Evolutionary conservation across 371 early-diverging fungal species (phyloP).

Genomic region (Lichtheimia ornata): DNA sequence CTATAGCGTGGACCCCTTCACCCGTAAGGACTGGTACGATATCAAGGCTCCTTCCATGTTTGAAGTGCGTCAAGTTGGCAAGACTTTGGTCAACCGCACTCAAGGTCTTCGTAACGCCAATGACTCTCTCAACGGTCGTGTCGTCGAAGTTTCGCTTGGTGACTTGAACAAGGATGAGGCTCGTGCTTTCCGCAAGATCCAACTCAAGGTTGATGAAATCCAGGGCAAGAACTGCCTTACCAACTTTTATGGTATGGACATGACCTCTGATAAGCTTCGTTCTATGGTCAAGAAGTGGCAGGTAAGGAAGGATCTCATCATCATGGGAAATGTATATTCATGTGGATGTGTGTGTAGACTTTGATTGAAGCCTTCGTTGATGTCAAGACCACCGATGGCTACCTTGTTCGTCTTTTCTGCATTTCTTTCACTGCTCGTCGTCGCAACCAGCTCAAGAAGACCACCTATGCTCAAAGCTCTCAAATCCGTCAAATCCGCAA

Average conservation of each 20-base stretch:
- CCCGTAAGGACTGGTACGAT: slow-evolving; percentile 99
- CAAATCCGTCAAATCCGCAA: slow-evolving; percentile 99
- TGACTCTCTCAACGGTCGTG: slow-evolving; percentile 96
- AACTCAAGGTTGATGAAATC: slow-evolving; percentile 97
- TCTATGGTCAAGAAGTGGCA: slow-evolving; percentile 99
- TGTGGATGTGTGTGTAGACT: slow-evolving; percentile 46
- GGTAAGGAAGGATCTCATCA: slow-evolving; percentile 98
- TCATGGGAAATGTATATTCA: slow-evolving; percentile 53
- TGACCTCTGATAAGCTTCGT: slow-evolving; percentile 99
- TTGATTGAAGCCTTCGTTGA: slow-evolving; percentile 98
- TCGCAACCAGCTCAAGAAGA: slow-evolving; percentile 96
- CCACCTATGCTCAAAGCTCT: slow-evolving; percentile 96
- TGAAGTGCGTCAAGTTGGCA: slow-evolving; percentile 91
- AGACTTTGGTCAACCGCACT: slow-evolving; percentile 99
- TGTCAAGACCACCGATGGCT: slow-evolving; percentile 99
- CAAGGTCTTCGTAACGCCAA: slow-evolving; percentile 98
- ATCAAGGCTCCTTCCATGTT: slow-evolving; percentile 98
- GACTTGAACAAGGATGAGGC: slow-evolving; percentile 97
- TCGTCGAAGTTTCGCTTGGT: slow-evolving; percentile 96
- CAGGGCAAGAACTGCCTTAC: slow-evolving; percentile 98
- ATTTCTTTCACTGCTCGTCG: slow-evolving; percentile 98
- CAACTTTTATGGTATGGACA: slow-evolving; percentile 99
- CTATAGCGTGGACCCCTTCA: slow-evolving; percentile 90
- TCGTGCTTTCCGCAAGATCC: slow-evolving; percentile 97
- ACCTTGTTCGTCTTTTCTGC: slow-evolving; percentile 97